Evolutionary conservation across 768 basidiomycete species (phyloP), one percentile per base, ranked within the genome.

Genomic region (Collybiopsis luxurians): DNA sequence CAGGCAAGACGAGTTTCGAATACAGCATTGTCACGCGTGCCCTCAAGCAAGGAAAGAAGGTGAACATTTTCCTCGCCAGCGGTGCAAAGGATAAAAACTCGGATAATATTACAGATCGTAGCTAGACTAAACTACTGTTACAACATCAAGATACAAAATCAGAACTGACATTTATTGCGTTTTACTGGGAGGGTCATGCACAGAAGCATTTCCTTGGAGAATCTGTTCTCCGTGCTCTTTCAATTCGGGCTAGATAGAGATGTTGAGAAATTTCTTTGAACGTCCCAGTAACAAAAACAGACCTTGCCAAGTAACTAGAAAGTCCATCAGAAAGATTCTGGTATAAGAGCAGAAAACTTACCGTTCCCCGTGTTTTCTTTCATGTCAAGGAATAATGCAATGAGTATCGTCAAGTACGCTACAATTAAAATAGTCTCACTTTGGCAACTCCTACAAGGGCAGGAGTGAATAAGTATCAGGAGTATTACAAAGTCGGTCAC

Each of bases 141-240:
- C n/a, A n/a, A n/a, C n/a, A n/a, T n/a, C n/a, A n/a, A n/a, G n/a
- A n/a, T n/a, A n/a, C n/a, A n/a, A n/a, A n/a, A n/a, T n/a, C n/a
- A n/a, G n/a, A n/a, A n/a, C n/a, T n/a, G n/a, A n/a, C n/a, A n/a
- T n/a, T n/a, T n/a, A 34, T 13, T 34, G 31, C 5, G 31, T 34
- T 34, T 34, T 34, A 34, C 31, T 13, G 31, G 31, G 13, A 5
- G 31, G 31, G 13, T 34, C 31, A n/a, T 17, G 7, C 6, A 21
- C 24, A 39, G 50, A 51, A 2, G 36, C 19, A 15, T 39, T 51
- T 15, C 53, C 53, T 31, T 53, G 40, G 1, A 53, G 11, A 21
- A 53, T 53, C n/a, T 44, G 39, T 21, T 53, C 53, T 28, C 53
- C 53, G 9, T 53, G 53, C 27, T 53, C 40, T 15, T 53, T 53